Conservation (phyloP, 371 early-diverging fungal genomes). For the Mortierella sp. region DNA sequence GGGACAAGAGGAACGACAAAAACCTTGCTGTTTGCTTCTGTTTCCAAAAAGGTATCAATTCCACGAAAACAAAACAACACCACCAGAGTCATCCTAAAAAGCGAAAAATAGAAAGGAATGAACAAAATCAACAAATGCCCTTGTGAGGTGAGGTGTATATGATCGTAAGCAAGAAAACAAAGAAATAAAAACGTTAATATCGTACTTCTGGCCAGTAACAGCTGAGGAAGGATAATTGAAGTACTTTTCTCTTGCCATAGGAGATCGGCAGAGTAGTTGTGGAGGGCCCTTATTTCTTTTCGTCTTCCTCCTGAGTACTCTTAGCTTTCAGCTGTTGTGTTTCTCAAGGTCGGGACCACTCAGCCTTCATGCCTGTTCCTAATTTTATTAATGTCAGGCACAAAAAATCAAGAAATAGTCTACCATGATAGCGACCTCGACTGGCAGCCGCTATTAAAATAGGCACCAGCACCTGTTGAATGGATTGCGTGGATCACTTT, state of each 20-base stretch:
- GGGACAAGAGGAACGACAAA: not conserved
- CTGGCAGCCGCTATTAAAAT: not conserved
- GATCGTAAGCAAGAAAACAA: not conserved
- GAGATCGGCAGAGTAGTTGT: not conserved
- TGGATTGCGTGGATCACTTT: not conserved
- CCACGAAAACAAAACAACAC: not conserved
- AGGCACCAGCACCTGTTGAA: not conserved
- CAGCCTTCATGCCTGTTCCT: not conserved
- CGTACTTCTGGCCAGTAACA: not conserved
- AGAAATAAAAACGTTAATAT: not conserved
- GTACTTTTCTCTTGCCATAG: not conserved
- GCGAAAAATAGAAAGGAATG: slow-evolving; percentile 1
- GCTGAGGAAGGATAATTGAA: not conserved
- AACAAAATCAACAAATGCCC: not conserved
- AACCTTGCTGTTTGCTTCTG: not conserved
- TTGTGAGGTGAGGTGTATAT: not conserved
- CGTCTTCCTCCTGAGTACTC: not conserved
- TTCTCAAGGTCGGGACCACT: not conserved
- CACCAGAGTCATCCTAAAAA: not conserved
- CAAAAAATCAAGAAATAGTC: not conserved
- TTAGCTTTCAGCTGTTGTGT: not conserved
- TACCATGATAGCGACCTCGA: not conserved
- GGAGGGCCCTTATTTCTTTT: not conserved
- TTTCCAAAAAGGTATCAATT: not conserved
- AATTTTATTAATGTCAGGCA: not conserved